Percentiles rank a stretch among this genome's conserved stretches.
Evolutionary conservation across 2,329 filamentous ascomycete genomes (phyloP).

Genomic region (Coniochaeta sp.): DNA sequence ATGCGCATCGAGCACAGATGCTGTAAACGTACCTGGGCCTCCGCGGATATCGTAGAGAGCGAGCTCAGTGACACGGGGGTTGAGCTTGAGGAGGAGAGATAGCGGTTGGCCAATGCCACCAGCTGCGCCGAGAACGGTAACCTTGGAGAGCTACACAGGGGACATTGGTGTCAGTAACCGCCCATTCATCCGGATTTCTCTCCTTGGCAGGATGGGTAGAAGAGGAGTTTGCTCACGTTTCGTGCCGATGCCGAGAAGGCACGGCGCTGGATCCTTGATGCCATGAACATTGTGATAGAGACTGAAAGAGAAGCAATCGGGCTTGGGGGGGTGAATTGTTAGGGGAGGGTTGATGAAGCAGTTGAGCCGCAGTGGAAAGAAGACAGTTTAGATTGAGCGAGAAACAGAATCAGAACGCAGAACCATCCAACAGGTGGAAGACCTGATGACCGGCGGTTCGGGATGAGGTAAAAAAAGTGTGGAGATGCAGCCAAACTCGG

Average conservation of each 20-base stretch:
- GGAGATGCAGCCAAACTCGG: neutral
- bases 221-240: constrained; percentile 49
- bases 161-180: constrained; percentile 6
- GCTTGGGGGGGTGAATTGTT: neutral
- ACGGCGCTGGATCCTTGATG: constrained; percentile 63
- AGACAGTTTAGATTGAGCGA: neutral
- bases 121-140: constrained; percentile 90
- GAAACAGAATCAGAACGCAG: neutral
- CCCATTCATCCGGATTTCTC: constrained; percentile 3
- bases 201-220: constrained; percentile 5
- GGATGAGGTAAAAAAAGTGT: neutral
- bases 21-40: constrained; percentile 65
- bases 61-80: constrained; percentile 87
- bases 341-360: neutral
- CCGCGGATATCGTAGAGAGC: constrained; percentile 97
- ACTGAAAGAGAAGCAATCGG: neutral
- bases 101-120: constrained; percentile 98
- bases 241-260: constrained; percentile 75
- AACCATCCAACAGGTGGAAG: neutral
- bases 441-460: neutral
- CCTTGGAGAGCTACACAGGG: constrained; percentile 75
- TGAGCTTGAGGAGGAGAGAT: constrained; percentile 97
- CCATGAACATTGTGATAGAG: constrained; percentile 64
- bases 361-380: neutral
- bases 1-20: neutral